Evolutionary conservation across 305 asterid species (phyloP), one percentile per base, ranked within the genome.

Genomic region (Fraxinus paxiana): DNA sequence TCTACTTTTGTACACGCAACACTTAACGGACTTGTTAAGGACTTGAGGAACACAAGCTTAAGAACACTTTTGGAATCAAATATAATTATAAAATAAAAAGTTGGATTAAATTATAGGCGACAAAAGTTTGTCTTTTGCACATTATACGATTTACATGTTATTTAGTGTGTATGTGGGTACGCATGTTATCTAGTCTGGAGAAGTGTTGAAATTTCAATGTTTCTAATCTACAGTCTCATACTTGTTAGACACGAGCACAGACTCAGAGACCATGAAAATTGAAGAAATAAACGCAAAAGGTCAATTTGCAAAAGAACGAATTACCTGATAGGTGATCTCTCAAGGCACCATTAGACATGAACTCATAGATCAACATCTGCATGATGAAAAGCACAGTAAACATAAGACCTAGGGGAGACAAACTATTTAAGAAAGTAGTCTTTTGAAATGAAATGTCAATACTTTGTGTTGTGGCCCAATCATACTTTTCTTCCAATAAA

Each of bases 281-380:
- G 70, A 24, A 17, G 41, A 17, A 18, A 71, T 43, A n/a, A 15
- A 38, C 6, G 12, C 2, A 28, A 54, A 67, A 76, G 74, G 41
- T 10, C 5, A 3, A 61, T 75, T 65, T 37, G 4, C 75, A 81
- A 67, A 76, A 18, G 12, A 31, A 28, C 0, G 12, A 20, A 4
- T 79, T 92, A 93, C 99, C 95, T 3, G 98, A 96, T 73, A 96
- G 86, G 84, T 92, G 96, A 85, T 96, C 98, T 85, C 99, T 87
- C 80, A 96, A 85, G 85, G 90, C 92, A 38, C 98, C 98, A 48
- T 96, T 90, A 5, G 98, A 87, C 98, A 96, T 93, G 90, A 88
- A 93, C 82, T 96, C 98, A 73, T 96, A 96, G 73, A 96, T 85
- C 93, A 96, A 82, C 98, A 96, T 96, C 98, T 96, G 97, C 90